These are phyloP conservation scores for Debaryomyces udenii DNA, from an alignment of 1,139 yeast species.

Conservation along the genomic window DNA sequence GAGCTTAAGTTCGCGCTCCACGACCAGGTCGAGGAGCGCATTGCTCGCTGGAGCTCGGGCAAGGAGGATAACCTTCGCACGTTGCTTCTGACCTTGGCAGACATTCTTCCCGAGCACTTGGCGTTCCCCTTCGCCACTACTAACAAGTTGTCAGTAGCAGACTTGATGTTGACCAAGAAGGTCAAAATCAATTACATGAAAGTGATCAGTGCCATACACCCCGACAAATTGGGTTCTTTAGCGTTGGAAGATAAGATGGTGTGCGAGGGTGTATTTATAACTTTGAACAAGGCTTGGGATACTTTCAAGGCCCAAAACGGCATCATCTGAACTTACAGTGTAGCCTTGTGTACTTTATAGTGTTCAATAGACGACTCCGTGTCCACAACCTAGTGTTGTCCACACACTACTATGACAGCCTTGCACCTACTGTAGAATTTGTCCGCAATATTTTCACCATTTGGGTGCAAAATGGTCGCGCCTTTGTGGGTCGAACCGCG, in stretches of 20 bases:
- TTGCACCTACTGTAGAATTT: no score
- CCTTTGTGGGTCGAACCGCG: no score
- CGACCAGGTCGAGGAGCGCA: slow-evolving; percentile 58
- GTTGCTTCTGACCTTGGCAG: slow-evolving; percentile 65
- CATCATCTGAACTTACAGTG: slow-evolving; percentile 13
- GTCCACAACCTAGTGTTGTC: no score
- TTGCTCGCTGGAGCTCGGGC: slow-evolving; percentile 70
- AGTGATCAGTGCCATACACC: slow-evolving; percentile 92
- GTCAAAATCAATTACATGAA: slow-evolving; percentile 89
- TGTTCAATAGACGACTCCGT: no score
- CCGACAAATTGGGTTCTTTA: slow-evolving; percentile 74
- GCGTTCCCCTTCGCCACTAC: slow-evolving; percentile 58
- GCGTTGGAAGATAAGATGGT: slow-evolving; percentile 74
- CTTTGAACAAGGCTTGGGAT: slow-evolving; percentile 91
- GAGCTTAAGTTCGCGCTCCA: slow-evolving; percentile 58
- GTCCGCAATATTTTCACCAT: no score
- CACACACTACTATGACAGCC: no score
- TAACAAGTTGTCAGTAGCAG: slow-evolving; percentile 54
- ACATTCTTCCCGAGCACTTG: slow-evolving; percentile 57
- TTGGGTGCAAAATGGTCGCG: no score
- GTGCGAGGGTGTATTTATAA: slow-evolving; percentile 84
- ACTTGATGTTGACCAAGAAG: slow-evolving; percentile 85
- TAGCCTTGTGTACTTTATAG: no score
- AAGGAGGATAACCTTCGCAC: slow-evolving; percentile 81
- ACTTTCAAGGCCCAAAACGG: slow-evolving; percentile 56